Base-by-base conservation (phyloP, 805 yeast species). In the Hyphopichia homilentoma region DNA sequence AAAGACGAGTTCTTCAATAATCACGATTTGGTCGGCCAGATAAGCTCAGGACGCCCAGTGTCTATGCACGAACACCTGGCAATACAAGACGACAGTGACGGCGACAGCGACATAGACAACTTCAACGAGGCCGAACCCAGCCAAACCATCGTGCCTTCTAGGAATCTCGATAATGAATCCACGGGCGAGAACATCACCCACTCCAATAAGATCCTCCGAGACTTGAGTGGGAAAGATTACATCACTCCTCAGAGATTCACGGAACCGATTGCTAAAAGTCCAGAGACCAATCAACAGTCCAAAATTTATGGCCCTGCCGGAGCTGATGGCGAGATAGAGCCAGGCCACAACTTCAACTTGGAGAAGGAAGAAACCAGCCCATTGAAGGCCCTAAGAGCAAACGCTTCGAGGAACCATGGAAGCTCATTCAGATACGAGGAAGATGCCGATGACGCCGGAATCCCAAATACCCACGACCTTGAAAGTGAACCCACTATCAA, bases 401-500 rank as follows among this genome's bases (percentile, higher is more conserved):
- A n/a, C n/a, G n/a, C n/a, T n/a, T n/a, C n/a, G n/a, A n/a, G n/a
- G n/a, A 27, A 34, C 21, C 39, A 38, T 21, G 15, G 27, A n/a
- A 12, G 3, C 21, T 9, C 7, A 9, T 6, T 12, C 15, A 13
- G 21, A 7, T 29, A 29, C 7, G 33, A 29, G 7, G 36, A 30
- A 7, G 40, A 30, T 13, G 33, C 26, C 11, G 40, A 41, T 14
- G 35, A 31, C 8, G 50, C 39, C 3, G 20, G 21, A 5, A 15
- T 18, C 4, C 13, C 13, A 13, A 18, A 18, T 8, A 9, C 13
- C 13, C 11, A 8, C 19, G 25, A 30, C 7, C 19, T 45, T 11
- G 54, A 44, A 16, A 42, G 51, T 28, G 61, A 59, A 30, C 60
- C 59, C 5, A 55, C 62, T 4, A 50, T 52, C 8, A 55, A 57